Base-by-base conservation (phyloP, 768 basidiomycete species). In the Naganishia vaughanmartiniae region DNA sequence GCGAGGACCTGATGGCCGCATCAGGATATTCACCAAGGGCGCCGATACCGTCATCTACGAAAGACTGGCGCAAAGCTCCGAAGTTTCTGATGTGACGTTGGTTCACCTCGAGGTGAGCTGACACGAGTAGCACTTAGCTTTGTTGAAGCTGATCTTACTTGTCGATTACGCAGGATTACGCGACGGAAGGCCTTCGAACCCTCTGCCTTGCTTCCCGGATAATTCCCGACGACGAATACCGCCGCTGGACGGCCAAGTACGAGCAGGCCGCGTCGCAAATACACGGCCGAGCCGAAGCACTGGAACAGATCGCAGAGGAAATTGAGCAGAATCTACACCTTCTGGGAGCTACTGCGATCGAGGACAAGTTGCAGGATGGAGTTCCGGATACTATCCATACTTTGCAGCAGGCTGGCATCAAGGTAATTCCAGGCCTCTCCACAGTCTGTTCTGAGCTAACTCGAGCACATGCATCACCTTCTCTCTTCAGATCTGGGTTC, bases 341-440 rank as follows among this genome's bases (percentile, higher is more conserved):
- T 21, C 85, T 99, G 21, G 96, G 96, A 3, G 96, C 96, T 30
- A 98, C 96, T 1, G 96, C 96, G 21, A 93, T 99, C 76, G 96
- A 99, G 80, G 96, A 99, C 81, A 98, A 96, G 81, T 84, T 99
- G 17, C 96, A 99, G 79, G 96, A 99, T 65, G 96, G 96, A 48
- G 96, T 99, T 3, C 96, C 96, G 0, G 96, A 99, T 76, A 89
- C 96, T 6, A 99, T 98, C 58, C 94, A 98, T 79, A 97, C 94
- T 0, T 81, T 99, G 55, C 96, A 99, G 76, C 92, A 91, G 87
- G 96, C 96, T 45, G 96, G 96, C 2, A 96, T 99, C 82, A 99
- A 98, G 86, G 90, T 87, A 28, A 33, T 76, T 72, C 12, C 15
- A 42, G 19, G 45, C 24, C 12, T 0, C 3, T 45, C 24, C 11